phyloP scores from a whole-genome alignment of 2,329 filamentous ascomycete genomes.

The Colletotrichum musicola region DNA sequence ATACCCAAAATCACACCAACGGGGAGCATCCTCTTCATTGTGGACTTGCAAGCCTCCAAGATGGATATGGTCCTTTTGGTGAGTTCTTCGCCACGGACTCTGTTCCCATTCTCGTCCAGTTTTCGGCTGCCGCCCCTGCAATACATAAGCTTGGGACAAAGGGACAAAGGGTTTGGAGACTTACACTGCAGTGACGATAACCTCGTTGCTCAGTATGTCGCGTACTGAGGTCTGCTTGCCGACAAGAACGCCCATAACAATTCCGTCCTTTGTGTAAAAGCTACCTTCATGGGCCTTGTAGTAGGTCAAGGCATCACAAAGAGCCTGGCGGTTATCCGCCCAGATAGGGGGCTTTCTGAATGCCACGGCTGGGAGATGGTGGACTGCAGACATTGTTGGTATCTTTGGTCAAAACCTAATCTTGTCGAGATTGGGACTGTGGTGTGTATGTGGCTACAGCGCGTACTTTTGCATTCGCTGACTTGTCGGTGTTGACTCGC shows the following conservation, averaged over 20 bases:
- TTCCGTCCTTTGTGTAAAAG: constrained; percentile 62
- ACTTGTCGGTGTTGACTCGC: no score
- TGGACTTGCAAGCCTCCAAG: constrained; percentile 57
- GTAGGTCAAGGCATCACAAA: constrained; percentile 74
- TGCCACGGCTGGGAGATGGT: background rate
- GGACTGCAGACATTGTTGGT: background rate
- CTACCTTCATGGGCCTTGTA: constrained; percentile 73
- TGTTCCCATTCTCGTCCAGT: constrained; percentile 57
- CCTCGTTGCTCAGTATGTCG: constrained; percentile 70
- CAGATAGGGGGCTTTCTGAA: constrained; percentile 55
- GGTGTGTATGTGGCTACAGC: no score
- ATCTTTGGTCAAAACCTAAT: background rate
- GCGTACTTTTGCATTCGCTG: no score
- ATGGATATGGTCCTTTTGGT: constrained; percentile 44
- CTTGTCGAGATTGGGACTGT: no score
- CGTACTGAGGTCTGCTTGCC: constrained; percentile 66
- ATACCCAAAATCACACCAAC: constrained; percentile 69
- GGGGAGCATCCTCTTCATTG: constrained; percentile 59
- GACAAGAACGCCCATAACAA: constrained; percentile 70
- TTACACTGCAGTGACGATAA: constrained; percentile 74
- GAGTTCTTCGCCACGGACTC: constrained; percentile 60
- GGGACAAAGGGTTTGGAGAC: constrained; percentile 42
- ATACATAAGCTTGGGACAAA: constrained; percentile 29
- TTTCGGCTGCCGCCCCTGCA: constrained; percentile 67
- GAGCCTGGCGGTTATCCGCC: constrained; percentile 67